Base-by-base conservation (phyloP, 257 asterid genomes). In the Asclepias syriaca region DNA sequence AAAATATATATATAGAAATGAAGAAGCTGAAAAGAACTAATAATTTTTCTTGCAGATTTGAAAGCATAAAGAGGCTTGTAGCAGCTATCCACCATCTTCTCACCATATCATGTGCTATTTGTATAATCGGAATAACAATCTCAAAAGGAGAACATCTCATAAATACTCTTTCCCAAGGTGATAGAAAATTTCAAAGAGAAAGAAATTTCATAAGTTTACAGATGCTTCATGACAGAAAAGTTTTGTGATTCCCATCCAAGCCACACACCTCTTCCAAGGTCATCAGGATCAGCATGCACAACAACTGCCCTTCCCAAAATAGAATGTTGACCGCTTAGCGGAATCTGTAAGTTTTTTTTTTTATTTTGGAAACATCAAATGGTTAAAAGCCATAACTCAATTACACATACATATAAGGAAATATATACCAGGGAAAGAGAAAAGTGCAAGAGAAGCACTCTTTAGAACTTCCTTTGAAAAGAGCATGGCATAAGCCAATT, bases 241-340 rank as follows among this genome's bases (percentile, higher is more conserved):
- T 11, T 4, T 63, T 37, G 27, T 37, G 50, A 63, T 37, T 27
- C 29, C 19, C n/a, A 18, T 64, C 15, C 15, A 34, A 2, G 39
- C 39, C 39, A 34, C 71, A 63, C 80, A 92, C 98, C 97, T 86
- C 81, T 87, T 81, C 98, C 98, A 15, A 93, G 90, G 85, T 93
- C 97, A 83, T 93, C 98, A 19, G 95, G 88, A 84, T 87, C 96
- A 69, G 98, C 98, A 78, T 93, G 98, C 72, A 93, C 92, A 34
- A 93, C 98, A 74, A 90, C 96, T 29, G 97, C 98, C 76, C 97
- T 84, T 72, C 98, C 98, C 77, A 93, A 71, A 72, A 93, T 93
- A 57, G 98, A 90, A 79, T 93, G 84, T 55, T 75, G 85, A 58
- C 97, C 98, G 16, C 68, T 85, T 57, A 90, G 88, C 0, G 91